Conservation (phyloP, 2,329 filamentous ascomycete species). For the Arachnomyces sp. region DNA sequence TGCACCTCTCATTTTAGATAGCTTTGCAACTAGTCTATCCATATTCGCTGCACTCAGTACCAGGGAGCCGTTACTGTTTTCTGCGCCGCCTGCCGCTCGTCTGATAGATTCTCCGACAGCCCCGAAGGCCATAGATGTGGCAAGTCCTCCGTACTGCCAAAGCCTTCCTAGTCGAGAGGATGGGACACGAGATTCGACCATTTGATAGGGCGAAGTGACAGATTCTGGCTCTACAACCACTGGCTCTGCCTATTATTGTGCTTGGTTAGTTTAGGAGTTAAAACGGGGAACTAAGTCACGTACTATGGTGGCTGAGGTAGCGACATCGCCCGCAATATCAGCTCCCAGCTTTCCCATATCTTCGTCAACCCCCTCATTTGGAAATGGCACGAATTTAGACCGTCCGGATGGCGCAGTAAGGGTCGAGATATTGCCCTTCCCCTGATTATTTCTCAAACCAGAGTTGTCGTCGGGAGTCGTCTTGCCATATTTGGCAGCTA, state of each 20-base stretch:
- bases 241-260: too few relatives aligned
- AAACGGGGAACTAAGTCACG: too few relatives aligned
- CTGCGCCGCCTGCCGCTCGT: slow-evolving; percentile 59
- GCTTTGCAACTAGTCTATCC: slow-evolving; percentile 82
- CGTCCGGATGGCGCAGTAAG: too few relatives aligned
- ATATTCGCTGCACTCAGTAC: slow-evolving; percentile 86
- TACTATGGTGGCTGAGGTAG: slow-evolving; percentile 6
- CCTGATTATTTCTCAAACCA: too few relatives aligned
- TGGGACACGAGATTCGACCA: slow-evolving; percentile 84
- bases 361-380: slow-evolving; percentile 18
- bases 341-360: slow-evolving; percentile 41
- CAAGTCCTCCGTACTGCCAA: slow-evolving; percentile 91
- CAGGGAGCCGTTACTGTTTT: slow-evolving; percentile 55
- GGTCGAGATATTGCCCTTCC: too few relatives aligned
- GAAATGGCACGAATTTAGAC: too few relatives aligned
- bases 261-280: not conserved
- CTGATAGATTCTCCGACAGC: slow-evolving; percentile 79
- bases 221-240: too few relatives aligned
- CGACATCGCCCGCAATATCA: slow-evolving; percentile 37
- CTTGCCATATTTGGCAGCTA: too few relatives aligned
- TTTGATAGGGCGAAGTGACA: slow-evolving; percentile 46
- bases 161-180: slow-evolving; percentile 77
- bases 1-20: slow-evolving; percentile 92
- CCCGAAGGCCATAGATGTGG: slow-evolving; percentile 90
- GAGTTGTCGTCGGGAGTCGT: too few relatives aligned